These are phyloP conservation scores for Xylaria bambusicola DNA, from an alignment of 495 filamentous ascomycete species.

Conservation along the genomic window DNA sequence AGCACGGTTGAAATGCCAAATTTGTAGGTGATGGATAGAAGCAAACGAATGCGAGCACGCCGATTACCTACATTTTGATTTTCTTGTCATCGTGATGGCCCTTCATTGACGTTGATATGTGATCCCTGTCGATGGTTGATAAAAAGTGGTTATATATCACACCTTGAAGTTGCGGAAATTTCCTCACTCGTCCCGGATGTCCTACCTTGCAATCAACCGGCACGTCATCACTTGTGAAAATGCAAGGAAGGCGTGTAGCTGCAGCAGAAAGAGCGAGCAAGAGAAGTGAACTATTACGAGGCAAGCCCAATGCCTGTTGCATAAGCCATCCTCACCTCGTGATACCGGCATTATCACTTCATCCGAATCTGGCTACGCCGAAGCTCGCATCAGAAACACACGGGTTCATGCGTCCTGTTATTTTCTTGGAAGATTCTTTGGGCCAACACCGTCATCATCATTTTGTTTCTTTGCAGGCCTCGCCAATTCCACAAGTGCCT, in stretches of 20 bases:
- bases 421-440: slow-evolving; percentile 24
- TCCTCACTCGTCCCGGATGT: no score
- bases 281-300: no score
- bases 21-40: slow-evolving; percentile 12
- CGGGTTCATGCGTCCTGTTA: slow-evolving; percentile 12
- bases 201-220: neutral
- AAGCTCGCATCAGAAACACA: neutral
- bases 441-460: slow-evolving; percentile 7
- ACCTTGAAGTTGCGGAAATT: no score
- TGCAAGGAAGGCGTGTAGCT: neutral
- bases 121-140: no score
- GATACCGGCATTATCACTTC: neutral
- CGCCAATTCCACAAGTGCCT: slow-evolving; percentile 18
- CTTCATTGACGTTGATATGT: no score
- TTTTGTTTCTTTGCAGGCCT: slow-evolving; percentile 8
- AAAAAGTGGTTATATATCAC: no score
- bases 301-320: neutral
- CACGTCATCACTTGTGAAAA: neutral
- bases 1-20: slow-evolving; percentile 26
- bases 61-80: neutral
- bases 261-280: neutral
- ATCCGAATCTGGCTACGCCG: slow-evolving; percentile 7
- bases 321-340: neutral
- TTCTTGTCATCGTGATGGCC: neutral
- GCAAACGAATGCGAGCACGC: slow-evolving; percentile 15